These are phyloP conservation scores for Mortierella hygrophila DNA, from an alignment of 192 early-diverging fungal genomes.

Conservation along the genomic window DNA sequence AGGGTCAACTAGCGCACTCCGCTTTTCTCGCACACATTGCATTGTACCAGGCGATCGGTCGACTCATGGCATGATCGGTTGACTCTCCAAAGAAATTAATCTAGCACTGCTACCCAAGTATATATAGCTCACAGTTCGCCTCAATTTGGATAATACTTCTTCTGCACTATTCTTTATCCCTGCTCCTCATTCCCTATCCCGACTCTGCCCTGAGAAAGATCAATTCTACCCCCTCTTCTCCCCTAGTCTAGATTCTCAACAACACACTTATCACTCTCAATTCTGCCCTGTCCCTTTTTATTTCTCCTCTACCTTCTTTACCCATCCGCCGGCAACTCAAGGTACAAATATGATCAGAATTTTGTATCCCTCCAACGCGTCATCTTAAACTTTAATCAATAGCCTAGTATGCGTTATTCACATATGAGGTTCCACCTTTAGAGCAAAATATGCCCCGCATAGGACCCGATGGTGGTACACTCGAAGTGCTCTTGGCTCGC, in stretches of 20 bases:
- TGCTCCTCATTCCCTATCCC: neutral
- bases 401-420: neutral
- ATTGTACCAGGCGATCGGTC: neutral
- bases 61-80: neutral
- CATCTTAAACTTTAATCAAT: neutral
- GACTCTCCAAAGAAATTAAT: neutral
- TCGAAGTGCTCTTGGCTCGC: neutral
- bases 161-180: neutral
- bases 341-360: neutral
- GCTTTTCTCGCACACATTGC: too few species aligned
- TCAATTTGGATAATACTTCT: too few species aligned
- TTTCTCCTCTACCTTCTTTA: neutral
- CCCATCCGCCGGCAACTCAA: neutral
- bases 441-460: neutral
- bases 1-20: too few species aligned
- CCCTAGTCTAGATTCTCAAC: neutral
- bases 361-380: neutral
- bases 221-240: neutral
- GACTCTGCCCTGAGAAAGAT: neutral
- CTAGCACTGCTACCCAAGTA: neutral
- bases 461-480: neutral
- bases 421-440: neutral
- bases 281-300: neutral
- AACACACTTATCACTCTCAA: neutral
- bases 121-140: too few species aligned